Evolutionary conservation across 1,139 yeast species (phyloP), one percentile per base, ranked within the genome.

Genomic region (Lodderomyces elongisporus): DNA sequence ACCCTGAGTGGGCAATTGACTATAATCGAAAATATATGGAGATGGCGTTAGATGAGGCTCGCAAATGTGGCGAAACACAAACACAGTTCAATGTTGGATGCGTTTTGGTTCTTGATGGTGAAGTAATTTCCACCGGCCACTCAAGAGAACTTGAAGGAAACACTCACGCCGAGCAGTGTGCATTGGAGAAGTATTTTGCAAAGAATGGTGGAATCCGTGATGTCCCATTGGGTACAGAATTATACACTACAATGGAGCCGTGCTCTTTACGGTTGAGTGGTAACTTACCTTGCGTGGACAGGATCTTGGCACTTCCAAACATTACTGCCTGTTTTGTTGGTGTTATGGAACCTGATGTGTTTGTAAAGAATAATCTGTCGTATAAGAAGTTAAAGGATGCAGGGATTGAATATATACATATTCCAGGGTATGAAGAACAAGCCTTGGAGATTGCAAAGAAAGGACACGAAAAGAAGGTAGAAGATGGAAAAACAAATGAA

Each of bases 161-260:
- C 53, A 93, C 99, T 0, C 99, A 93, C 56, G 98, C 98, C 2
- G 99, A 93, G 51, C 96, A 93, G 52, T 83, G 94, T 62, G 96
- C 96, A 0, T 56, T 93, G 38, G 84, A 80, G 29, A 93, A 93
- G 54, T 83, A 80, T 46, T 77, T 68, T 37, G 39, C 48, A 3
- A 40, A 52, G 20, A 46, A 54, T 1, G 73, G 74, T 3, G 45
- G 49, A 1, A 4, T 16, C 9, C 44, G 53, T 4, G 64, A 62
- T 4, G 67, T 87, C 1, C 96, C 97, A 0, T 53, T 50, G 13
- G 95, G 95, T 0, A 77, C 95, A 0, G 87, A 83, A 28, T 60
- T 91, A 9, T 93, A 85, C 56, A 91, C 98, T 0, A 85, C 97
- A 0, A 93, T 93, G 98, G 99, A 93, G 50, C 99, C 99, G 0